These are phyloP conservation scores for Sugiyamaella valdiviana DNA, from an alignment of 805 yeast species.

Conservation along the genomic window DNA sequence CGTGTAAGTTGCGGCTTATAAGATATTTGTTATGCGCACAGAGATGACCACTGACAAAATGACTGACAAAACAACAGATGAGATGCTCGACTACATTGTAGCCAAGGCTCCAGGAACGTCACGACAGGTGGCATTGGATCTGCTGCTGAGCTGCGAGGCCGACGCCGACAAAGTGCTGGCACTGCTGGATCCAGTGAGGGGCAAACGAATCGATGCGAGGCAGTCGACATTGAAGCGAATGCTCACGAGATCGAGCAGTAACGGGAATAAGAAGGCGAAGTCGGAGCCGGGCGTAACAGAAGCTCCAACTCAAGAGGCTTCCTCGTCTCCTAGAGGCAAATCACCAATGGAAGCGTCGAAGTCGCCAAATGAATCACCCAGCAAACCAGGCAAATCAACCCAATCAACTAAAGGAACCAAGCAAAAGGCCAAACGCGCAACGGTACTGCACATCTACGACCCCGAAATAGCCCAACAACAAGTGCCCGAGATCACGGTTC, in stretches of 20 bases:
- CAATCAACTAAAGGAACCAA: conserved; percentile 14
- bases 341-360: too few relatives aligned
- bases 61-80: conserved; percentile 18
- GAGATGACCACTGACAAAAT: too few relatives aligned
- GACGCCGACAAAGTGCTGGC: conserved; percentile 39
- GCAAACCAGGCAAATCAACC: too few relatives aligned
- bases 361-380: too few relatives aligned
- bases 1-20: too few relatives aligned
- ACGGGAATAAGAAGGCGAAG: too few relatives aligned
- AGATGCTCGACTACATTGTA: conserved; percentile 31
- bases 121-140: conserved; percentile 40
- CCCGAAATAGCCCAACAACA: conserved; percentile 45
- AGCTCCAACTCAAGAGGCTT: neutral
- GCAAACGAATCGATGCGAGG: neutral
- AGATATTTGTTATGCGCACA: too few relatives aligned
- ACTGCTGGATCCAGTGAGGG: conserved; percentile 31
- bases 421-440: neutral
- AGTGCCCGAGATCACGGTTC: conserved; percentile 45
- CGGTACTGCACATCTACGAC: conserved; percentile 38
- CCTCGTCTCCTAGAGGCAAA: neutral
- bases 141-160: conserved; percentile 50
- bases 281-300: neutral
- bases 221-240: conserved; percentile 15
- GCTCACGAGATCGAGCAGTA: too few relatives aligned
- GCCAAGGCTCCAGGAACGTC: conserved; percentile 41